phyloP scores from a whole-genome alignment of 805 yeast species.

The Maudiozyma serrabonitensis region DNA sequence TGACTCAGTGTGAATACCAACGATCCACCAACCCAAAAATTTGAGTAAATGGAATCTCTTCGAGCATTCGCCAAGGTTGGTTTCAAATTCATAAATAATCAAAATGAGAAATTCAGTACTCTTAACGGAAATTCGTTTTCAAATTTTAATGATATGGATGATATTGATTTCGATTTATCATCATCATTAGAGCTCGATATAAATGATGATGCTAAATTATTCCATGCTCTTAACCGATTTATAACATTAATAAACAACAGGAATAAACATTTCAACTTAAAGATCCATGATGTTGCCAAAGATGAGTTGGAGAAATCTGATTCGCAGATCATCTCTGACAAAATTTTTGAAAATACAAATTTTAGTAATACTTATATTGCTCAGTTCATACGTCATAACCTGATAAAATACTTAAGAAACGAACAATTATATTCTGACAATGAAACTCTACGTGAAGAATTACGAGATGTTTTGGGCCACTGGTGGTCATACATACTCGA shows the following conservation, averaged over 20 bases:
- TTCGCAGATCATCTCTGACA: neutral
- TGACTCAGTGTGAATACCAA: too few relatives aligned
- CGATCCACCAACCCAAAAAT: too few relatives aligned
- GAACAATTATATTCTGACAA: neutral
- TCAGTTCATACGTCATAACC: constrained; percentile 2
- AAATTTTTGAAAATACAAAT: neutral
- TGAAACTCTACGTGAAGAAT: neutral
- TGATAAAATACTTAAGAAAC: constrained; percentile 1
- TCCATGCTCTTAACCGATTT: constrained; percentile 18
- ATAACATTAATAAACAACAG: constrained; percentile 12
- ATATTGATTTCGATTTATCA: neutral
- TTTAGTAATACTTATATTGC: neutral
- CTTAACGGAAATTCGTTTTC: neutral
- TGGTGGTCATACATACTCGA: constrained; percentile 28
- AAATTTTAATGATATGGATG: neutral
- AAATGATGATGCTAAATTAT: constrained; percentile 13
- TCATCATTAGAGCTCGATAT: constrained; percentile 1
- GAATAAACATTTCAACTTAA: neutral
- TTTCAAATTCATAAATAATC: constrained; percentile 2
- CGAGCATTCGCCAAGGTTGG: constrained; percentile 6
- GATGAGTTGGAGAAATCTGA: neutral
- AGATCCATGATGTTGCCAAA: neutral
- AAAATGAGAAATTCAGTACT: neutral
- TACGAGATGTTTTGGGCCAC: constrained; percentile 19
- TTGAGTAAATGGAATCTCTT: constrained; percentile 6